Evolutionary conservation across 2,329 filamentous ascomycete species (phyloP).

Genomic region (Coniella vitis): DNA sequence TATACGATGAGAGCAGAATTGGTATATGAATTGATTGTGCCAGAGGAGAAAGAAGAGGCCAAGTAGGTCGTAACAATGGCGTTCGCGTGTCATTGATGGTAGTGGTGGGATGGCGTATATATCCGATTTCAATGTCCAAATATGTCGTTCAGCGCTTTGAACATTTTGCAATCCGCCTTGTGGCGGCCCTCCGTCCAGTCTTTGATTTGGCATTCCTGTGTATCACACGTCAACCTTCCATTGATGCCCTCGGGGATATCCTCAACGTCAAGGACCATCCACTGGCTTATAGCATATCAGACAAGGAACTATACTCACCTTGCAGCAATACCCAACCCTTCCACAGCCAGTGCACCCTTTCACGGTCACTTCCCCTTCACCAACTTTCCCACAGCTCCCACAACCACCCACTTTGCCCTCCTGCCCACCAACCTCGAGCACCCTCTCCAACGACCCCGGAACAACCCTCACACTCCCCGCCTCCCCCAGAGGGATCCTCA

Average conservation of each 20-base stretch:
- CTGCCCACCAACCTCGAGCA: conserved; percentile 22
- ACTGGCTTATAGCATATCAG: too few relatives aligned
- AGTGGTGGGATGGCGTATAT: not conserved
- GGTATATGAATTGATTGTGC: conserved; percentile 7
- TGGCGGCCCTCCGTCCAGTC: conserved; percentile 36
- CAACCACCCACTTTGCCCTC: conserved; percentile 21
- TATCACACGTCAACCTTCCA: too few relatives aligned
- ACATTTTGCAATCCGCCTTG: conserved; percentile 37
- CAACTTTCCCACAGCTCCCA: conserved; percentile 23
- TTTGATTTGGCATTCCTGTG: conserved; percentile 35
- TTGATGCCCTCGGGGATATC: too few relatives aligned
- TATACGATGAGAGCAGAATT: conserved; percentile 31
- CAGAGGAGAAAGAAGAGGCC: not conserved
- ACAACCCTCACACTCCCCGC: conserved; percentile 29
- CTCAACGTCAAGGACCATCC: too few relatives aligned
- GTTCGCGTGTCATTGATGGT: not conserved
- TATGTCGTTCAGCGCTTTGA: conserved; percentile 32
- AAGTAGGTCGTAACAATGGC: not conserved
- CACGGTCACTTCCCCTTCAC: conserved; percentile 23
- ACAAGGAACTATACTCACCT: conserved; percentile 28
- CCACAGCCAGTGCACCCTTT: conserved; percentile 38
- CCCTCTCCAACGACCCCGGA: conserved; percentile 24
- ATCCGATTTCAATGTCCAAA: conserved; percentile 22
- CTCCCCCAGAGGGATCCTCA: conserved; percentile 28
- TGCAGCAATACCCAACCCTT: conserved; percentile 38